A percentile compares a stretch with the other conserved stretches of the same genome.
These are phyloP conservation scores for Tephrocybe sp. DNA, from an alignment of 768 basidiomycete species.

Conservation along the genomic window DNA sequence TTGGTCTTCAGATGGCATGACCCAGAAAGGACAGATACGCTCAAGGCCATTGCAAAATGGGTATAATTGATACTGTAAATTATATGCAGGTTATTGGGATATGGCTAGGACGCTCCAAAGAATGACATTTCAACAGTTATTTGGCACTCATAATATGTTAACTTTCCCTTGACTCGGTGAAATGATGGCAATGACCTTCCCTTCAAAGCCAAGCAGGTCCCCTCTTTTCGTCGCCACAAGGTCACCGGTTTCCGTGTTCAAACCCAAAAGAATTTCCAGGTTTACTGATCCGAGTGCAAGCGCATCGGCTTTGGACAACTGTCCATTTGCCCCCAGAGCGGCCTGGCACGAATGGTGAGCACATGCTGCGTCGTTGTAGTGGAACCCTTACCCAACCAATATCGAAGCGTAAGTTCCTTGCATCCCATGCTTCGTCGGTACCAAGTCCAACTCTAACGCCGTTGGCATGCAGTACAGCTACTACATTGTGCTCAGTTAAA, in stretches of 20 bases:
- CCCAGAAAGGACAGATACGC: slow-evolving; percentile 49
- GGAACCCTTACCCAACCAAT: slow-evolving; percentile 67
- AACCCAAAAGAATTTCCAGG: slow-evolving; percentile 39
- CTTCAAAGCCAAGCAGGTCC: slow-evolving; percentile 45
- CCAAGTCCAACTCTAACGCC: slow-evolving; percentile 76
- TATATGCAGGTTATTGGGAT: not conserved
- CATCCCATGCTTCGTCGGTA: slow-evolving; percentile 62
- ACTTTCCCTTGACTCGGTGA: slow-evolving; percentile 40
- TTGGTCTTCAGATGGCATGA: slow-evolving; percentile 49
- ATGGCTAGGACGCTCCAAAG: not conserved
- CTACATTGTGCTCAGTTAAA: slow-evolving; percentile 50
- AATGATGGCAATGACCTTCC: slow-evolving; percentile 53
- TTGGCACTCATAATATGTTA: slow-evolving; percentile 15
- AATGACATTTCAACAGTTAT: not conserved
- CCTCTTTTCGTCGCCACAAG: slow-evolving; percentile 60
- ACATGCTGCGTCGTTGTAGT: not conserved
- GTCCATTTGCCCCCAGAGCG: slow-evolving; percentile 40
- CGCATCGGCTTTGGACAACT: slow-evolving; percentile 41
- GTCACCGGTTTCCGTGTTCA: slow-evolving; percentile 41
- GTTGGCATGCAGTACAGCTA: slow-evolving; percentile 62
- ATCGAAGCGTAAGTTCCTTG: slow-evolving; percentile 81
- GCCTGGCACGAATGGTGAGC: slow-evolving; percentile 28
- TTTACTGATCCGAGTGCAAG: slow-evolving; percentile 49
- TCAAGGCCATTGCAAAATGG: slow-evolving; percentile 53
- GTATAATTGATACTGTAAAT: slow-evolving; percentile 16